Base-by-base conservation (phyloP, 2,329 filamentous ascomycete species). In the Celoporthe dispersa region DNA sequence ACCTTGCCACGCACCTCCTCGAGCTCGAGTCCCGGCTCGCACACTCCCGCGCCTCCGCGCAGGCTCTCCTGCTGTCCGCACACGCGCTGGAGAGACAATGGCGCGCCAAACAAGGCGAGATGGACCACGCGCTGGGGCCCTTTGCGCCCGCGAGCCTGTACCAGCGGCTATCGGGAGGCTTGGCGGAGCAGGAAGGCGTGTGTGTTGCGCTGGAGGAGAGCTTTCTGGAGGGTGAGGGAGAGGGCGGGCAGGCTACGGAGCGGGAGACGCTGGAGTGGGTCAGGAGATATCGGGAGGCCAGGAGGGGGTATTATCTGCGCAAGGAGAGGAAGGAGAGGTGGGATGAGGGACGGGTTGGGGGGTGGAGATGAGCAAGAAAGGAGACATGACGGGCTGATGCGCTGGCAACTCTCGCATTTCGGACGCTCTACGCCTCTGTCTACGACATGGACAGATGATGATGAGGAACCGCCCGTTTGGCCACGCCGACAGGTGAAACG, bases 261-360 rank as follows among this genome's bases (percentile, higher is more conserved):
- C 88, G 93, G 77, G 96, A 98, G 81, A 90, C 92, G 35, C 84
- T 86, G 1, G 95, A 98, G 71, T 98, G 96, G 90, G 88, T 97
- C 28, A 87, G 91, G 76, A 84, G 92, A 75, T 92, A 97, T 73
- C 86, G 94, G 74, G 94, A 95, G 75, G 92, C 92, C 12, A 92
- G 91, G 78, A 92, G 92, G 75, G 83, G 92, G 69, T 91, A 91
- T 72, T 97, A 96, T 77, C 84, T 94, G 67, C 86, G 96, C 70
- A 90, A 91, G 77, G 96, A 98, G 83, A 88, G 93, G 74, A 97
- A 94, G 80, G 92, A 94, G 76, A 87, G 96, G 75, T 98, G 96
- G 96, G 96, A 98, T 79, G 95, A 98, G 81, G 94, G 95, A 33
- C 86, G 95, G 74, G 95, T 98, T 44, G 95, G 95, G 14, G 96